Evolutionary conservation across 2,329 filamentous ascomycete species (phyloP).

Genomic region (Byssoonygena ceratinophila): DNA sequence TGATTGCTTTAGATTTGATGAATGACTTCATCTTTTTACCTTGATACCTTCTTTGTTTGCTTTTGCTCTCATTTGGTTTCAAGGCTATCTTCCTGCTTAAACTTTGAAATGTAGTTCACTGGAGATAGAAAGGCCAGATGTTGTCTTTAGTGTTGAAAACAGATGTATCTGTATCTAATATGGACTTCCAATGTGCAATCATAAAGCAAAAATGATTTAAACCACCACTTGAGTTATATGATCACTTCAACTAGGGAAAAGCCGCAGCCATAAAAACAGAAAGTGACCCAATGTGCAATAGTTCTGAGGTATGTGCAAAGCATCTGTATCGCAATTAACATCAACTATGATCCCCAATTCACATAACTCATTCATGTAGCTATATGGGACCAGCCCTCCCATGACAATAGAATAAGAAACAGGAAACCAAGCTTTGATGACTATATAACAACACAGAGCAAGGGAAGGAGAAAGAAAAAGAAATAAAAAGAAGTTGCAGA

Average conservation of each 20-base stretch:
- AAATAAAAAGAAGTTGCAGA: constrained; percentile 4
- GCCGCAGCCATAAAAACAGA: too few relatives aligned
- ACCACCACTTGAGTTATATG: too few relatives aligned
- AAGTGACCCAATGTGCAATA: background rate
- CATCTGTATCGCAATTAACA: background rate
- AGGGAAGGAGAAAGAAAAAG: background rate
- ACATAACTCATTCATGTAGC: constrained; percentile 3
- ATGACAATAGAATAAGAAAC: background rate
- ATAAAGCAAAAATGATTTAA: too few relatives aligned
- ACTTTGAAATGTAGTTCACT: too few relatives aligned
- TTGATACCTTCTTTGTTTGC: background rate
- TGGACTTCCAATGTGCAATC: too few relatives aligned
- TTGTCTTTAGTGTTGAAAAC: too few relatives aligned
- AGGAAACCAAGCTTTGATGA: too few relatives aligned
- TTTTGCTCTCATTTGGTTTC: too few relatives aligned
- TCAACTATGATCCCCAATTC: background rate
- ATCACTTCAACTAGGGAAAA: too few relatives aligned
- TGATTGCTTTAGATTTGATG: background rate
- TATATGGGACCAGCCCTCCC: constrained; percentile 6
- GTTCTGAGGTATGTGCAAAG: background rate
- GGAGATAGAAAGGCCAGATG: too few relatives aligned
- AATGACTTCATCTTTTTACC: background rate
- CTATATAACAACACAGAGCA: background rate
- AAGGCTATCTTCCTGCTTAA: too few relatives aligned
- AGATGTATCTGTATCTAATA: too few relatives aligned